Conservation (phyloP, 495 filamentous ascomycete genomes). For the Aspergillus egyptiacus region DNA sequence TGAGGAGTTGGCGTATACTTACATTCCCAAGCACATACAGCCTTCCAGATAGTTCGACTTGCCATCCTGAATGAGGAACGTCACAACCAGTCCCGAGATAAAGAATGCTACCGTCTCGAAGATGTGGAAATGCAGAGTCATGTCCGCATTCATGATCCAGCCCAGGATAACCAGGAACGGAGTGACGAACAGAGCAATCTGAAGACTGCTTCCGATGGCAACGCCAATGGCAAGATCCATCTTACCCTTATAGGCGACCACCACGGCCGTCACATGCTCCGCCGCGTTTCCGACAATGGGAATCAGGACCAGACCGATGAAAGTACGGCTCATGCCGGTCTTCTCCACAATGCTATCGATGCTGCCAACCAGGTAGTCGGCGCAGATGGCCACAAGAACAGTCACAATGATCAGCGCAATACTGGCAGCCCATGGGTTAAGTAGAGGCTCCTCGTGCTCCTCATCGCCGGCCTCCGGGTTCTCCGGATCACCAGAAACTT, state of each 20-base stretch:
- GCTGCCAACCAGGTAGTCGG: constrained; percentile 87
- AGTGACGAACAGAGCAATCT: constrained; percentile 91
- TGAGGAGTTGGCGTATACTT: constrained; percentile 25
- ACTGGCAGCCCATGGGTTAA: constrained; percentile 65
- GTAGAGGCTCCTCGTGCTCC: constrained; percentile 53
- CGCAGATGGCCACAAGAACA: constrained; percentile 79
- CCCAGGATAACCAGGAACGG: constrained; percentile 86
- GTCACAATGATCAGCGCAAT: constrained; percentile 71
- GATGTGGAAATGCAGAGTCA: constrained; percentile 87
- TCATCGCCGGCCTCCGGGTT: constrained; percentile 29
- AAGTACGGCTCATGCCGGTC: constrained; percentile 86
- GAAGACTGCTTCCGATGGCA: constrained; percentile 86
- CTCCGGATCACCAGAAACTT: constrained; percentile 24
- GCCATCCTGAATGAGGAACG: constrained; percentile 87
- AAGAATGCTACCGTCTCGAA: constrained; percentile 96
- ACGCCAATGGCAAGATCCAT: constrained; percentile 97
- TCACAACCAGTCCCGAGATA: constrained; percentile 81
- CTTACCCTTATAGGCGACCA: constrained; percentile 90
- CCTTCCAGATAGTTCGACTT: constrained; percentile 95
- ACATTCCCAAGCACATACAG: constrained; percentile 76
- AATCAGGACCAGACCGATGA: constrained; percentile 91
- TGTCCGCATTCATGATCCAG: constrained; percentile 77
- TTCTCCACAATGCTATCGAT: constrained; percentile 83
- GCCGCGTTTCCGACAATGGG: constrained; percentile 98
- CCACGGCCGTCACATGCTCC: constrained; percentile 91